Conservation (phyloP, 441 rosid genomes). For the Cnidoscolus chayamansa region DNA sequence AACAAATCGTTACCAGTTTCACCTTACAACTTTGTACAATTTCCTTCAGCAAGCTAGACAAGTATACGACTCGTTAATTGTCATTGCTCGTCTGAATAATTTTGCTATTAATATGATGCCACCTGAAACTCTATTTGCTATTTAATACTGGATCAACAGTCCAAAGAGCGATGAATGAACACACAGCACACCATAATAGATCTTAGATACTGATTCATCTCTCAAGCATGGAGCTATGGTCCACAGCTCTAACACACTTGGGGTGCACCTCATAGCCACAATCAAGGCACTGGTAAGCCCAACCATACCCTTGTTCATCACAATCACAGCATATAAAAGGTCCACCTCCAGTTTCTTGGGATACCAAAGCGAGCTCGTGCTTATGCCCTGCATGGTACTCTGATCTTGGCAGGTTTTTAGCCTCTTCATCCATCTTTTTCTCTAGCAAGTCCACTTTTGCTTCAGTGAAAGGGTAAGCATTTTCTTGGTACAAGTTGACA, state of each 20-base stretch:
- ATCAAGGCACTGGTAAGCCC: constrained; percentile 65
- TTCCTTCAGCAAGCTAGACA: no score
- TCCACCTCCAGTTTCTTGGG: constrained; percentile 54
- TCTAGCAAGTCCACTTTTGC: constrained; percentile 36
- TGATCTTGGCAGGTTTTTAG: constrained; percentile 39
- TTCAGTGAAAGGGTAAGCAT: constrained; percentile 55
- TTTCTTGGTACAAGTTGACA: constrained; percentile 45
- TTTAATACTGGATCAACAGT: no score
- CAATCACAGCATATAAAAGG: constrained; percentile 64
- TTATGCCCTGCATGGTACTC: constrained; percentile 44
- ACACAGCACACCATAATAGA: no score
- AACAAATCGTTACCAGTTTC: no score
- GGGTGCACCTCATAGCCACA: constrained; percentile 71
- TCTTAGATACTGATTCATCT: neutral
- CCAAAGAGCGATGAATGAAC: no score
- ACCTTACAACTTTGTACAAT: no score
- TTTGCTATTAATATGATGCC: no score
- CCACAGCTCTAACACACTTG: constrained; percentile 41
- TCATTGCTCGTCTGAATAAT: no score
- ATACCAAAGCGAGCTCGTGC: constrained; percentile 53
- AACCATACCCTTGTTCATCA: constrained; percentile 58
- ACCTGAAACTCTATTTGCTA: no score
- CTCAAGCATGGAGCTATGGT: neutral
- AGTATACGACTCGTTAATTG: no score
- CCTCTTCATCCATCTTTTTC: constrained; percentile 51